These are phyloP conservation scores for Posidonia australis DNA, from an alignment of 106 monocot species.

Conservation along the genomic window DNA sequence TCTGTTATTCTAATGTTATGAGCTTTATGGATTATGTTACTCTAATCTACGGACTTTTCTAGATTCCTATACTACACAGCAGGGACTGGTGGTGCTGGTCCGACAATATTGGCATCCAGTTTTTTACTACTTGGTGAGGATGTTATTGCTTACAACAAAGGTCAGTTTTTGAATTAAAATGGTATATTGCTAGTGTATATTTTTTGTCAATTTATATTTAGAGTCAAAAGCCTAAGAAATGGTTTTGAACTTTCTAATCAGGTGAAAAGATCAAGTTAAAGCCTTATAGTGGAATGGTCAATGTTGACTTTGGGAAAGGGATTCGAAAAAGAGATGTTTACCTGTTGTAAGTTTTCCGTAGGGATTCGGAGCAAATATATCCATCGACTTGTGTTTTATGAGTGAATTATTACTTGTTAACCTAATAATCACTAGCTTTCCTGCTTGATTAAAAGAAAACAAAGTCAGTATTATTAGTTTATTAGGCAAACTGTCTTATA, in stretches of 20 bases:
- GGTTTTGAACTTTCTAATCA: slow-evolving; percentile 14
- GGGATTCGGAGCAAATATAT: slow-evolving; percentile 7
- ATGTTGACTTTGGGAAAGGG: slow-evolving; percentile 88
- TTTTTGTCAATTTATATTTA: not conserved
- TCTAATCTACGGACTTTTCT: slow-evolving; percentile 14
- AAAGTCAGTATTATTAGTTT: not conserved
- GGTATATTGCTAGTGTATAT: not conserved
- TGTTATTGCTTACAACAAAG: slow-evolving; percentile 81
- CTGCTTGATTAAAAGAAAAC: no score
- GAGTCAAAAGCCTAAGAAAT: not conserved
- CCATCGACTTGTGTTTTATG: slow-evolving; percentile 7
- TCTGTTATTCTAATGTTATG: not conserved
- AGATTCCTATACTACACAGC: slow-evolving; percentile 97
- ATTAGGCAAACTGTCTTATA: not conserved
- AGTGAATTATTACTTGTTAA: slow-evolving; percentile 10
- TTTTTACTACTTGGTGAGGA: slow-evolving; percentile 93
- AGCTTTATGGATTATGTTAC: slow-evolving; percentile 17
- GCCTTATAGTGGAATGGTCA: slow-evolving; percentile 82
- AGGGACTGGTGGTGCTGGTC: slow-evolving; percentile 92
- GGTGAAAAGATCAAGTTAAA: slow-evolving; percentile 70
- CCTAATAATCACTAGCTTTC: not conserved
- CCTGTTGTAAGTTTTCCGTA: slow-evolving; percentile 72
- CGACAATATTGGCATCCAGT: slow-evolving; percentile 89
- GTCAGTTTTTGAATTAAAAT: slow-evolving; percentile 19
- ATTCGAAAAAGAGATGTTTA: slow-evolving; percentile 83